A percentile compares a stretch with the other conserved stretches of the same genome.
phyloP scores from a whole-genome alignment of 768 basidiomycete species.

The Boletus vermiculosoides region DNA sequence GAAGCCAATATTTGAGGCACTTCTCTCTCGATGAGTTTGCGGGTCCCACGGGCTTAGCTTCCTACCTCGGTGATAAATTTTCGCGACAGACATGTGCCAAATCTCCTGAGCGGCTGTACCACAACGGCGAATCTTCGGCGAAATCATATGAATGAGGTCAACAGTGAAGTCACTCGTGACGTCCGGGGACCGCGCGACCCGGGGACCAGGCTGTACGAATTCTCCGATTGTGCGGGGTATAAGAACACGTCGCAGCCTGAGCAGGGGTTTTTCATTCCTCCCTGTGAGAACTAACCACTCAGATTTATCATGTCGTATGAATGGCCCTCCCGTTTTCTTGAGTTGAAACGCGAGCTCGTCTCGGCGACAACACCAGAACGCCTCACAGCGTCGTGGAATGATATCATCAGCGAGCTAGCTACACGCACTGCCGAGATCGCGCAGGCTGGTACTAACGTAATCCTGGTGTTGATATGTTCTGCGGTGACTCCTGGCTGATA shows the following conservation, averaged over 20 bases:
- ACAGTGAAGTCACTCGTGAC: background rate
- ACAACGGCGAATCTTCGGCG: constrained; percentile 13
- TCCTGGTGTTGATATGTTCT: constrained; percentile 7
- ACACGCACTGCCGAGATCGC: constrained; percentile 44
- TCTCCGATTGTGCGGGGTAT: constrained; percentile 3
- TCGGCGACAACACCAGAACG: constrained; percentile 46
- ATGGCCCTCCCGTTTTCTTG: constrained; percentile 45
- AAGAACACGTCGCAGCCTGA: constrained; percentile 8
- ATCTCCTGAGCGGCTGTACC: no score
- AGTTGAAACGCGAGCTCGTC: constrained; percentile 59
- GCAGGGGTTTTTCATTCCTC: background rate
- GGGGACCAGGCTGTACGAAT: background rate
- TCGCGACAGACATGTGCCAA: background rate
- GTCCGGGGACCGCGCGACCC: background rate
- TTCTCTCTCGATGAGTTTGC: background rate
- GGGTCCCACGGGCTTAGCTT: background rate
- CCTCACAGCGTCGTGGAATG: constrained; percentile 55
- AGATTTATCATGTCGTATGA: constrained; percentile 10
- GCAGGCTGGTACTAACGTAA: constrained; percentile 48
- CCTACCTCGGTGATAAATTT: background rate
- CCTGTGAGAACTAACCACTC: background rate
- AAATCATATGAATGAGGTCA: background rate
- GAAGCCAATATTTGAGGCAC: no score
- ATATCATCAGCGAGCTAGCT: constrained; percentile 53
- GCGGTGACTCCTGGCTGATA: background rate